Base-by-base conservation (phyloP, 176 grass and related monocot genomes). In the Oryza brachyantha region DNA sequence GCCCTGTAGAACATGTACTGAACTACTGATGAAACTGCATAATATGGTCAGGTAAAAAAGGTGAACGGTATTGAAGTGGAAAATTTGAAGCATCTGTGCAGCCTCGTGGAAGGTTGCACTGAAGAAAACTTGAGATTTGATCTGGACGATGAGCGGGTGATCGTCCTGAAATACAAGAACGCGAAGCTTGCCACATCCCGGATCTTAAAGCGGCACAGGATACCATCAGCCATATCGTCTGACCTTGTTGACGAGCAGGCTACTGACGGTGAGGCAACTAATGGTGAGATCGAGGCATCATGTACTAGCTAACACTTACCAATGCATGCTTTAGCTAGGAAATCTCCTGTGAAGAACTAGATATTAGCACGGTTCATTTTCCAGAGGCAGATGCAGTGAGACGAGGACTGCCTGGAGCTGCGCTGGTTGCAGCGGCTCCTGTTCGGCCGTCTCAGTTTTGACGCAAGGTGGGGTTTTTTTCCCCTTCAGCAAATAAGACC, bases 61-160 rank as follows among this genome's bases (percentile, higher is more conserved):
- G 90, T 94, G 29, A 98, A 98, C 63, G 90, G 83, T 54, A 70
- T 94, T 39, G 92, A 92, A 59, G 83, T 98, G 29, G 85, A 94
- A 59, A 98, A 98, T 29, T 77, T 98, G 55, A 98, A 92, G 73
- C 95, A 98, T 86, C 28, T 98, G 75, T 91, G 92, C 65, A 64
- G 36, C 50, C 78, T 98, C 10, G 88, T 98, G 26, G 95, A 94
- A 79, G 63, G 66, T 46, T 94, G 88, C 76, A 77, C 74, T 0
- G 74, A 90, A 79, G 92, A 98, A 87, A 98, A 83, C 70, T 54
- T 98, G 83, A 92, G 90, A 72, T 91, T 98, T 29, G 90, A 98
- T 88, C 81, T 94, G 72, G 95, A 98, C 9, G 95, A 98, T 46
- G 95, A 93, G 78, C 92, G 90, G 73, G 87, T 94, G 41, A 94